Conservation (phyloP, 1,284 basidiomycete genomes). For the Pseudozyma pruni region DNA sequence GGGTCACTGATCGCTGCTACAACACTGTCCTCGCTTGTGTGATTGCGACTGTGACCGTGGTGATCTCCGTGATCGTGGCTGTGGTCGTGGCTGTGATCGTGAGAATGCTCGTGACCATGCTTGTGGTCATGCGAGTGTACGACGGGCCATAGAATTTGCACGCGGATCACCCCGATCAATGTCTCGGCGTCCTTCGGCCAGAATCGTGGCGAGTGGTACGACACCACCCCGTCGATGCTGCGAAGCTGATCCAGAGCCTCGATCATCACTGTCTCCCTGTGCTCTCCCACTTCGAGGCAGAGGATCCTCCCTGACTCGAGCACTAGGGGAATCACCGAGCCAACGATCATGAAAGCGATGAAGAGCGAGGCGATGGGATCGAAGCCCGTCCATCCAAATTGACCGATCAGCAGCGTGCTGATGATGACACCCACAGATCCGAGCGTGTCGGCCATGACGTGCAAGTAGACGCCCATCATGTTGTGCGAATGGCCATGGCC, state of each 20-base stretch:
- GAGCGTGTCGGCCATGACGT: constrained; percentile 71
- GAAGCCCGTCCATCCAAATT: constrained; percentile 99
- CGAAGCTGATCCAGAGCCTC: constrained; percentile 81
- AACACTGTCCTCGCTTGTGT: constrained; percentile 31
- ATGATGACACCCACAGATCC: constrained; percentile 98
- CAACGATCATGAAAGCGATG: constrained; percentile 93
- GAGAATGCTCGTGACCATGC: constrained; percentile 3
- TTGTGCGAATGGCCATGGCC: constrained; percentile 86
- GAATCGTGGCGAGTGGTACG: constrained; percentile 84
- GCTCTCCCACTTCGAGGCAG: constrained; percentile 81
- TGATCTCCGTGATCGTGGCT: constrained; percentile 72
- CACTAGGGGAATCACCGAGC: constrained; percentile 92
- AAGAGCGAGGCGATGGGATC: constrained; percentile 98
- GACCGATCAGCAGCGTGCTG: constrained; percentile 92
- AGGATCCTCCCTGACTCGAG: constrained; percentile 90
- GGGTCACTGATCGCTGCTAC: background rate
- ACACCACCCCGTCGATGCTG: constrained; percentile 77
- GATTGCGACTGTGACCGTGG: constrained; percentile 67
- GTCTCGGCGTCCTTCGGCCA: constrained; percentile 93
- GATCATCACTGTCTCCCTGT: constrained; percentile 76
- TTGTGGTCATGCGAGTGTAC: constrained; percentile 12
- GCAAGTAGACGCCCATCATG: constrained; percentile 98
- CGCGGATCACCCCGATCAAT: constrained; percentile 82
- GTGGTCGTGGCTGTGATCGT: constrained; percentile 50
- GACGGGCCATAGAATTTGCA: constrained; percentile 70